Evolutionary conservation across 164 flowering plant genomes (phyloP).

Genomic region (Stephania cephalantha): DNA sequence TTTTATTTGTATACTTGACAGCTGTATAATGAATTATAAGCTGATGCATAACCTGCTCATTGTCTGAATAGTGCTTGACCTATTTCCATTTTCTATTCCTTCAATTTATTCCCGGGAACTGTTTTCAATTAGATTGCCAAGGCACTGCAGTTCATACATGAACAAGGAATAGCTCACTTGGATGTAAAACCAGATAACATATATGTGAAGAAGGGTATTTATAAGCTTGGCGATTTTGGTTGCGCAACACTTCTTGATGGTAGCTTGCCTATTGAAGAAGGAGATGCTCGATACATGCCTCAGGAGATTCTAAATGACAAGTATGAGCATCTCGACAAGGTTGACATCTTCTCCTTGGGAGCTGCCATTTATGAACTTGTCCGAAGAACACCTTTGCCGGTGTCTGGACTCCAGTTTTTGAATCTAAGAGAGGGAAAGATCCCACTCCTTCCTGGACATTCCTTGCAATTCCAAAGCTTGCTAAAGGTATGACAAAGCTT

Average conservation of each 20-base stretch:
- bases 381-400: slow-evolving; percentile 66
- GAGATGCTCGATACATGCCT: slow-evolving; percentile 98
- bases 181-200: slow-evolving; percentile 95
- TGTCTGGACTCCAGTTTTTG: slow-evolving; percentile 54
- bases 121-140: slow-evolving; percentile 53
- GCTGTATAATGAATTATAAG: neutral
- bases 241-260: slow-evolving; percentile 72
- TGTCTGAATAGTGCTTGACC: neutral
- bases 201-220: slow-evolving; percentile 75
- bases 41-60: neutral
- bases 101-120: slow-evolving; percentile 4
- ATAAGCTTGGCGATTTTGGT: slow-evolving; percentile 97
- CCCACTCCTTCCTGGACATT: slow-evolving; percentile 86
- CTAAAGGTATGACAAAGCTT: slow-evolving; percentile 53
- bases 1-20: neutral
- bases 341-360: slow-evolving; percentile 86
- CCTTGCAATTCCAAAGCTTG: slow-evolving; percentile 74
- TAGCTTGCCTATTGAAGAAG: slow-evolving; percentile 87
- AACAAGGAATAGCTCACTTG: slow-evolving; percentile 72
- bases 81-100: neutral
- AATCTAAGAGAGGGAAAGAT: slow-evolving; percentile 70
- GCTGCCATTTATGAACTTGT: slow-evolving; percentile 74
- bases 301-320: slow-evolving; percentile 83
- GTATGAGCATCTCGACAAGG: slow-evolving; percentile 81
- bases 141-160: slow-evolving; percentile 75